Evolutionary conservation across 2,329 filamentous ascomycete species (phyloP).

Genomic region (Diaporthe vaccinii): DNA sequence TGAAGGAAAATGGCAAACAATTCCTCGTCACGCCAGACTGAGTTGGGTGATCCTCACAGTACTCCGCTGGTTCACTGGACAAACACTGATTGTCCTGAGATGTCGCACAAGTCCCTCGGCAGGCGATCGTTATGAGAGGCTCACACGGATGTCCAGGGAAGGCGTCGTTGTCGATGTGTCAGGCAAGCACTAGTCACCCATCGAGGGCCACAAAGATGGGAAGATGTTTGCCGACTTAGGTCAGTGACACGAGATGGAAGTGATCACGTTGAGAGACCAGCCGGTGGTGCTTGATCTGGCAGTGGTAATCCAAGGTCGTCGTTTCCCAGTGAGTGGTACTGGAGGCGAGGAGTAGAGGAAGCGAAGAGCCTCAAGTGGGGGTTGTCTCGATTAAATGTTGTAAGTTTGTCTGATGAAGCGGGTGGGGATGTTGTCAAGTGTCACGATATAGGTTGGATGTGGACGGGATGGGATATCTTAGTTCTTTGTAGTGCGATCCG

Average conservation of each 20-base stretch:
- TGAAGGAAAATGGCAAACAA: slow-evolving; percentile 38
- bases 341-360: neutral
- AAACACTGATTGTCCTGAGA: slow-evolving; percentile 29
- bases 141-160: neutral
- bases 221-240: slow-evolving; percentile 28
- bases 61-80: slow-evolving; percentile 16
- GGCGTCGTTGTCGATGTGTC: slow-evolving; percentile 1
- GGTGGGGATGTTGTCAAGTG: slow-evolving; percentile 22
- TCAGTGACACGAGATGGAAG: neutral
- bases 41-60: neutral
- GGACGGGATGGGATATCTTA: slow-evolving; percentile 38
- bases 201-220: slow-evolving; percentile 33
- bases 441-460: slow-evolving; percentile 6
- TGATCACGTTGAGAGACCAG: neutral
- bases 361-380: neutral
- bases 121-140: slow-evolving; percentile 18
- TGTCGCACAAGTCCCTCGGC: slow-evolving; percentile 36
- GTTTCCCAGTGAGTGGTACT: neutral
- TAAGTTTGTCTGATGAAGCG: slow-evolving; percentile 34
- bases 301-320: neutral
- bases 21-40: slow-evolving; percentile 16
- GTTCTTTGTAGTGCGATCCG: slow-evolving; percentile 38
- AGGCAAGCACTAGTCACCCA: slow-evolving; percentile 34
- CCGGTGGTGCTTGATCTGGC: neutral
- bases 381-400: slow-evolving; percentile 18